Evolutionary conservation across 495 filamentous ascomycete genomes (phyloP).

Genomic region (Aspergillus carlsbadensis): DNA sequence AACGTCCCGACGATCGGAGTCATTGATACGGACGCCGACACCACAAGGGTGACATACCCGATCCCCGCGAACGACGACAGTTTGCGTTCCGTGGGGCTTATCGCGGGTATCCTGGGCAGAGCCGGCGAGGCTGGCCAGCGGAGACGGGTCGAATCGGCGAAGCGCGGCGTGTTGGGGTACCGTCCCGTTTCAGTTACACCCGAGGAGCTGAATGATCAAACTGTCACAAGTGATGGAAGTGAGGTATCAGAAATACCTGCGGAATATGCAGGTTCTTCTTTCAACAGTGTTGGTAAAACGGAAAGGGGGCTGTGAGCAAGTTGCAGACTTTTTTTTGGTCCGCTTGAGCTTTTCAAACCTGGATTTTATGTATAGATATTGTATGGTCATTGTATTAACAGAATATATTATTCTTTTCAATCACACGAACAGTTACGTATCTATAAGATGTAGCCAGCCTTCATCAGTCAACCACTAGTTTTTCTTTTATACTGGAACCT

Average conservation of each 20-base stretch:
- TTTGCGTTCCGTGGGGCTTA: conserved; percentile 74
- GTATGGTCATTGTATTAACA: conserved; percentile 17
- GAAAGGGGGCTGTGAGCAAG: conserved; percentile 6
- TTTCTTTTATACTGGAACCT: too few relatives aligned
- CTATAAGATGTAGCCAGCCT: background rate
- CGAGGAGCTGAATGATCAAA: conserved; percentile 15
- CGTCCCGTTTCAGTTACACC: conserved; percentile 33
- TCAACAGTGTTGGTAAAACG: background rate
- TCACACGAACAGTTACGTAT: background rate
- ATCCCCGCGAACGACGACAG: conserved; percentile 98
- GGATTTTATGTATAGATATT: conserved; percentile 40
- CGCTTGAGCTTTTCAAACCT: conserved; percentile 19
- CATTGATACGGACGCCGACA: conserved; percentile 90
- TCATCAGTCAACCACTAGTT: too few relatives aligned
- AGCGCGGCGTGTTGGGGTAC: conserved; percentile 59
- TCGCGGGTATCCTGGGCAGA: conserved; percentile 79
- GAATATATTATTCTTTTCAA: background rate
- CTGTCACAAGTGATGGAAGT: conserved; percentile 17
- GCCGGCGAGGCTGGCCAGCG: conserved; percentile 78
- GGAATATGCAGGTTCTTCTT: background rate
- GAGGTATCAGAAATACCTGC: too few relatives aligned
- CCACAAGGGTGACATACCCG: conserved; percentile 92
- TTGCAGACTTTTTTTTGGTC: conserved; percentile 13
- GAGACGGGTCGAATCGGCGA: conserved; percentile 60
- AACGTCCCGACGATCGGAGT: conserved; percentile 93